Evolutionary conservation across 192 early-diverging fungal genomes (phyloP).

Genomic region (Coemansia sp.): DNA sequence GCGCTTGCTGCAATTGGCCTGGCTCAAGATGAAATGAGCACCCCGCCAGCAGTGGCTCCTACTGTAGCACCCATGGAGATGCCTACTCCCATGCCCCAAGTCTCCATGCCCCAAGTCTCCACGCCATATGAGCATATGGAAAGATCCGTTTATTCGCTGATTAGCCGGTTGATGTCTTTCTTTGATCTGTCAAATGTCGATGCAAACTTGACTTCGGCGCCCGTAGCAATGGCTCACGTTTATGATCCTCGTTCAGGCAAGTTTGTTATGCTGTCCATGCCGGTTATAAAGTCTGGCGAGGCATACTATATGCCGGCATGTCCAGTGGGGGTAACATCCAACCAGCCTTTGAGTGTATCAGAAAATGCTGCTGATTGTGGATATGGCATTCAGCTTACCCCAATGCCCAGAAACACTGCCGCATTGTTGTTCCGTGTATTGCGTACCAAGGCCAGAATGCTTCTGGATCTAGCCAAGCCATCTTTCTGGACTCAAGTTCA

Average conservation of each 20-base stretch:
- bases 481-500: neutral
- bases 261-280: slow-evolving; percentile 10
- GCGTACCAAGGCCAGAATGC: slow-evolving; percentile 8
- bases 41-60: neutral
- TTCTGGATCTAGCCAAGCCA: slow-evolving; percentile 2
- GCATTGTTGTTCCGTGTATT: neutral
- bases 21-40: slow-evolving; percentile 6
- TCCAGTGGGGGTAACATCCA: slow-evolving; percentile 1
- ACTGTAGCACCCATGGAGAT: neutral
- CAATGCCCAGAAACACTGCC: slow-evolving; percentile 18
- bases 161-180: slow-evolving; percentile 17
- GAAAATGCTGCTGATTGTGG: slow-evolving; percentile 3
- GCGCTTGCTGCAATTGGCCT: slow-evolving; percentile 8
- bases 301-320: slow-evolving; percentile 26
- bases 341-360: neutral
- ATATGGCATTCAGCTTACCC: slow-evolving; percentile 24
- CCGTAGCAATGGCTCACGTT: slow-evolving; percentile 7
- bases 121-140: neutral
- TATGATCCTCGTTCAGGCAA: slow-evolving; percentile 16
- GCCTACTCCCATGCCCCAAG: neutral
- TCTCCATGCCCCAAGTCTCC: neutral
- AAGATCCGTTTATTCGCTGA: slow-evolving; percentile 3
- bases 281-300: slow-evolving; percentile 15
- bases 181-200: slow-evolving; percentile 19
- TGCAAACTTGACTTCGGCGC: neutral